phyloP scores from a whole-genome alignment of 495 filamentous ascomycete species.

The Annulohypoxylon nitens region DNA sequence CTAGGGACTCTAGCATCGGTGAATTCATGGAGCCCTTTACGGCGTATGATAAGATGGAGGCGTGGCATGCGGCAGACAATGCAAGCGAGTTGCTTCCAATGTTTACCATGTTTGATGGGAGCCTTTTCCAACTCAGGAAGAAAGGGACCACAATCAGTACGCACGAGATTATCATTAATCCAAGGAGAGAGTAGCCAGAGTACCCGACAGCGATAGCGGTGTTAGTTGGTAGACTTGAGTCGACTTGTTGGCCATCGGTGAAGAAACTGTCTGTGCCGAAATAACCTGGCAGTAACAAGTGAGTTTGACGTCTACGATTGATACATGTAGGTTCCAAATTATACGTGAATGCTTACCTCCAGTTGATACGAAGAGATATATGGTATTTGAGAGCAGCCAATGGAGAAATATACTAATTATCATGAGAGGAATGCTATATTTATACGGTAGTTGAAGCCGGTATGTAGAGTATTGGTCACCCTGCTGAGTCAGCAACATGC shows the following conservation, averaged over 20 bases:
- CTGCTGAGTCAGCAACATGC: conserved; percentile 8
- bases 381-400: conserved; percentile 43
- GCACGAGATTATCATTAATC: conserved; percentile 20
- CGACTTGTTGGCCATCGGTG: background rate
- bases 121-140: conserved; percentile 19
- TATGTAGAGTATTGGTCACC: conserved; percentile 59
- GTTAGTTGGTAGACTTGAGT: conserved; percentile 35
- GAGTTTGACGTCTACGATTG: background rate
- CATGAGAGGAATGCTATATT: conserved; percentile 47
- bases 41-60: conserved; percentile 32
- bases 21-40: background rate
- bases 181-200: conserved; percentile 34
- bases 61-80: conserved; percentile 41
- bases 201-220: conserved; percentile 39
- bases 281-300: conserved; percentile 29
- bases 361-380: conserved; percentile 35
- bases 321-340: background rate
- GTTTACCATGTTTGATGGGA: conserved; percentile 35
- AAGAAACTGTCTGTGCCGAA: conserved; percentile 25
- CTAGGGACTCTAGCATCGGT: background rate
- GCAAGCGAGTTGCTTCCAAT: conserved; percentile 45
- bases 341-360: conserved; percentile 24
- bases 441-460: conserved; percentile 47
- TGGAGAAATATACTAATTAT: conserved; percentile 34
- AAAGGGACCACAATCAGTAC: conserved; percentile 27